Conservation (phyloP, 257 asterid genomes). For the Gentiana macrophylla region DNA sequence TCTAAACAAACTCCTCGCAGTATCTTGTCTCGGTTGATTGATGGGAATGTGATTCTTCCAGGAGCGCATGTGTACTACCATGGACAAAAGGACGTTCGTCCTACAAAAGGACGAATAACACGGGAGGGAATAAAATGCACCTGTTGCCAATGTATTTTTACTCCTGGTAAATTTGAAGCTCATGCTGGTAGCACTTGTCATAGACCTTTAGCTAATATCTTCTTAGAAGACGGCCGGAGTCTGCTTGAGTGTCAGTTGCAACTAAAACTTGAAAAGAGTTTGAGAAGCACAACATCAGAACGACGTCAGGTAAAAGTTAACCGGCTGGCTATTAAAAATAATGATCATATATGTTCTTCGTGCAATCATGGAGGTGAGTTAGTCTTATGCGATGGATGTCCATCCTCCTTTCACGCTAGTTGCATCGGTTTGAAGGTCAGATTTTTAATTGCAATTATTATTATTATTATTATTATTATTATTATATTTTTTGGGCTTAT, state of each 20-base stretch:
- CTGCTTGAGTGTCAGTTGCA: constrained; percentile 56
- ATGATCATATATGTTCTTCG: constrained; percentile 72
- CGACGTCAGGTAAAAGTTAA: constrained; percentile 17
- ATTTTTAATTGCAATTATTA: constrained; percentile 6
- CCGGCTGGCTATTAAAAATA: constrained; percentile 21
- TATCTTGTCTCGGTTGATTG: constrained; percentile 71
- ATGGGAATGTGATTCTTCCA: constrained; percentile 52
- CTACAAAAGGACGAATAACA: constrained; percentile 47
- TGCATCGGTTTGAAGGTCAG: constrained; percentile 84
- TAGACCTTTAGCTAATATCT: constrained; percentile 54
- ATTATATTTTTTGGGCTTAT: too few relatives aligned
- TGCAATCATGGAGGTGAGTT: constrained; percentile 84
- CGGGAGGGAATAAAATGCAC: constrained; percentile 82
- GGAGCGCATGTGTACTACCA: constrained; percentile 56
- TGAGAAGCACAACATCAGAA: constrained; percentile 15
- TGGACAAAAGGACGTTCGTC: constrained; percentile 19
- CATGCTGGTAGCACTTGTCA: constrained; percentile 64
- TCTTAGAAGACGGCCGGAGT: constrained; percentile 77
- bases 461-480: too few relatives aligned
- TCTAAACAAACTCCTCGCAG: constrained; percentile 48
- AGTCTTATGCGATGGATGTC: constrained; percentile 80
- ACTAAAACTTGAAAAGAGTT: constrained; percentile 19
- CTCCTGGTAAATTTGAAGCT: constrained; percentile 48
- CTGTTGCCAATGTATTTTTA: constrained; percentile 51
- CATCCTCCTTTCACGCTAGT: constrained; percentile 69